Base-by-base conservation (phyloP, 1,284 basidiomycete genomes). In the Trichosporon ovoides region DNA sequence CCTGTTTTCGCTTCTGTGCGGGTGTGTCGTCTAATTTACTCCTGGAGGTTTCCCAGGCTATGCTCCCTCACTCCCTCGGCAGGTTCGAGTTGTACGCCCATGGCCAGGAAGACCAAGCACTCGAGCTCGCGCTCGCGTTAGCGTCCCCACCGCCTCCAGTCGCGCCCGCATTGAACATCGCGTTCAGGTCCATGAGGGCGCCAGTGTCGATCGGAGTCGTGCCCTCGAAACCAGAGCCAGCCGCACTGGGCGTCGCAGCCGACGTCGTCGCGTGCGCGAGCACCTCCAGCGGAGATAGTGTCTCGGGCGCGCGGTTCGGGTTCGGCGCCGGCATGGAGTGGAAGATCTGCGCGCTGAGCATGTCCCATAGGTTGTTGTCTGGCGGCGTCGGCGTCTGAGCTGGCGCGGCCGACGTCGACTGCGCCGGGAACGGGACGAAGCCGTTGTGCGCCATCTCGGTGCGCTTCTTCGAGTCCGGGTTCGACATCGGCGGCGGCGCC, bases 401-500 rank as follows among this genome's bases (percentile, higher is more conserved):
- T 11, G 43, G 43, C 24, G 43, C 43, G 14, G 43, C 22, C 7
- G 43, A 48, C 22, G 43, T n/a, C 7, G 43, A 28, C 43, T 48
- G 43, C 24, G 28, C 43, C 7, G 43, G 43, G 43, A 48, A 48
- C 43, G 43, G 43, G 24, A 48, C 43, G 24, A 48, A 48, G 28
- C 43, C 43, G 22, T 48, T 22, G 24, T 48, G 43, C 43, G 43
- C 43, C 43, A 48, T 48, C 24, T 48, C 43, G 1, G 43, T 48
- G 13, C 43, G 43, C n/a, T 48, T 48, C 16, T 24, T 11, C 24
- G 43, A 22, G 43, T 48, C 43, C 10, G 43, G 22, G 24, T 48
- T 24, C 18, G 43, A 16, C 14, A 28, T 16, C 6, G 33, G 20
- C 16, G 63, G 63, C 4, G 63, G 63, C 24, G 58, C 57, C 64